A percentile compares a stretch with the other conserved stretches of the same genome.
These are phyloP conservation scores for Nicotiana noctiflora DNA, from an alignment of 257 asterid species.

Conservation along the genomic window DNA sequence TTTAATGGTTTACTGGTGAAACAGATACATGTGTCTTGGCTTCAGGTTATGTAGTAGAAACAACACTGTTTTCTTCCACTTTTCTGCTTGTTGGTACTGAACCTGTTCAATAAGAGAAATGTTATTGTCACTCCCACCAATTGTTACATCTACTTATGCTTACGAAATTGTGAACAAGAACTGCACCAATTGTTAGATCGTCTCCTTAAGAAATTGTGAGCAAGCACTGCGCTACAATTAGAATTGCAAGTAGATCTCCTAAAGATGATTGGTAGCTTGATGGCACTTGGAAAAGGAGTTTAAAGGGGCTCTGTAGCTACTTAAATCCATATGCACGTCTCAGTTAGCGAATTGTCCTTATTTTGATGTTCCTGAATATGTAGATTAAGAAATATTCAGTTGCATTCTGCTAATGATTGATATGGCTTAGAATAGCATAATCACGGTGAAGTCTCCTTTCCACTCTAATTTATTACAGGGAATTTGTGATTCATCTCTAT, in stretches of 20 bases:
- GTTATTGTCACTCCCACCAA: background rate
- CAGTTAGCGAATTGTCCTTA: background rate
- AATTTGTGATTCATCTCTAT: background rate
- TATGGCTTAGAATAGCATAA: background rate
- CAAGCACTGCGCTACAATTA: background rate
- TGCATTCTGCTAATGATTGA: background rate
- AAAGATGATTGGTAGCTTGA: background rate
- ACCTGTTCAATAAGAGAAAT: background rate
- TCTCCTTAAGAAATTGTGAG: background rate
- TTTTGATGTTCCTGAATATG: constrained; percentile 1
- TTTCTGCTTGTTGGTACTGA: background rate
- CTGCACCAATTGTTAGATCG: no score
- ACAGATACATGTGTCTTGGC: background rate
- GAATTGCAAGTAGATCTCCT: constrained; percentile 5
- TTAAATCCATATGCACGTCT: background rate
- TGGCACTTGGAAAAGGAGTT: background rate
- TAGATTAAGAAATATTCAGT: background rate
- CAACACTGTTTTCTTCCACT: background rate
- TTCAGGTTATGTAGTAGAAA: background rate
- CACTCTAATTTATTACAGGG: background rate
- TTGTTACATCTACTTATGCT: background rate
- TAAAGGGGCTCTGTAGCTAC: background rate
- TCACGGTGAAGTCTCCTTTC: background rate
- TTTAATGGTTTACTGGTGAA: background rate
- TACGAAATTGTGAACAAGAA: background rate